phyloP scores from a whole-genome alignment of 345 rosid species.

The Euphorbia tirucalli region DNA sequence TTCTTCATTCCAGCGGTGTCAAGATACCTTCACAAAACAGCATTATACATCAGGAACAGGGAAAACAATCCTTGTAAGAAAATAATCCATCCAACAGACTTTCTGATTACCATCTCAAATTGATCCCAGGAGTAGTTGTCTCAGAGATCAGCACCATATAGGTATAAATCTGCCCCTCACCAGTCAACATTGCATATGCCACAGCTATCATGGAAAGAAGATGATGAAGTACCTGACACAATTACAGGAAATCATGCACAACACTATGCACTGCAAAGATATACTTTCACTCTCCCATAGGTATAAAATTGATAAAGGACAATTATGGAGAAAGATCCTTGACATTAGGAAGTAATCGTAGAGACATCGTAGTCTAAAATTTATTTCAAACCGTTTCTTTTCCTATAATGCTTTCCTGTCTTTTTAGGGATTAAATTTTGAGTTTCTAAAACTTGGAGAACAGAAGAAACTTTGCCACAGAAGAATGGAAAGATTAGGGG shows the following conservation, averaged over 20 bases:
- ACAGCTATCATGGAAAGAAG: conserved; percentile 58
- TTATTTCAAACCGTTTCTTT: not conserved
- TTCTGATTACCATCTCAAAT: conserved; percentile 73
- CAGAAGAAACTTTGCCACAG: not conserved
- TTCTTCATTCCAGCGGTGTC: conserved; percentile 79
- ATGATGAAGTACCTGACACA: conserved; percentile 72
- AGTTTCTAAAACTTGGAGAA: not conserved
- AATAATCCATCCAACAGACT: not conserved
- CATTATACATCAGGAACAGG: not conserved
- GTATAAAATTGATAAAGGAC: not conserved
- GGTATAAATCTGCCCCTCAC: conserved; percentile 82
- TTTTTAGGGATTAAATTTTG: not conserved
- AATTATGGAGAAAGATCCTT: not conserved
- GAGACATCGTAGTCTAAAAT: not conserved
- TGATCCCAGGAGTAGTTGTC: conserved; percentile 80
- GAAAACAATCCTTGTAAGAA: not conserved
- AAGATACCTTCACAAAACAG: conserved; percentile 53
- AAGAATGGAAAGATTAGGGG: not conserved
- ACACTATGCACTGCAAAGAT: not conserved
- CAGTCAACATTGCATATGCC: conserved; percentile 66
- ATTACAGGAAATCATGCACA: not conserved
- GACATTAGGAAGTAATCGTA: not conserved
- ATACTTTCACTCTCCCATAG: not conserved
- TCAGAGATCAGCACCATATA: conserved; percentile 85
- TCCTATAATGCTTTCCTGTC: no score